Base-by-base conservation (phyloP, 2,329 filamentous ascomycete genomes). In the Furcasterigmium furcatum region DNA sequence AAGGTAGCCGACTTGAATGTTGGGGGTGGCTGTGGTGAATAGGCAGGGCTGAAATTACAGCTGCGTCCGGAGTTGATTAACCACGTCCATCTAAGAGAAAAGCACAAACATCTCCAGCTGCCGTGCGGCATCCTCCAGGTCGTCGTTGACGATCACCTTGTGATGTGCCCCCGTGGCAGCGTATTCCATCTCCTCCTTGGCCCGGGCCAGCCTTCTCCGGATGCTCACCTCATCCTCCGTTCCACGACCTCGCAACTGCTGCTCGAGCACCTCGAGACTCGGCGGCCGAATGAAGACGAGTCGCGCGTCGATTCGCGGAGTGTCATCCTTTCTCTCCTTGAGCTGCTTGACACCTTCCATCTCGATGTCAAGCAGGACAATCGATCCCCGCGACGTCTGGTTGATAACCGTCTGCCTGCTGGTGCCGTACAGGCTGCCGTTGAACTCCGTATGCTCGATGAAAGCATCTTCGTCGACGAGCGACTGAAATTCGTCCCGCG, bases 341-440 rank as follows among this genome's bases (percentile, higher is more conserved):
- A 96, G 87, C 70, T 96, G 91, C 73, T 96, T 96, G 47, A 96
- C 90, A 49, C 91, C 91, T 80, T 96, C 91, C 89, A 96, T 96
- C 76, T 96, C 92, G 61, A 96, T 96, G 65, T 97, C 92, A 55
- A 96, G 72, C 41, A 96, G 82, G 50, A 91, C 91, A 35, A 91
- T 81, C 58, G 76, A 77, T n/a, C 84, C 85, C 68, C 84, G 80
- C 49, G 80, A 77, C 2, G 79, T 79, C 63, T 91, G 84, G 58
- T 89, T 82, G 64, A 84, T 78, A 51, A 96, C 88, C 20, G 88
- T 89, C 65, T 78, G 74, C 60, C 89, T 83, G 62, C 82, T 88
- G 5, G 91, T 96, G 46, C 91, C 91, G 68, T 96, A 96, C 59
- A 82, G 73, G 70, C 96, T 96, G 44, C 82, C 84, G 34, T 90